phyloP scores from a whole-genome alignment of 129 eudicot species.

The Silybum marianum region DNA sequence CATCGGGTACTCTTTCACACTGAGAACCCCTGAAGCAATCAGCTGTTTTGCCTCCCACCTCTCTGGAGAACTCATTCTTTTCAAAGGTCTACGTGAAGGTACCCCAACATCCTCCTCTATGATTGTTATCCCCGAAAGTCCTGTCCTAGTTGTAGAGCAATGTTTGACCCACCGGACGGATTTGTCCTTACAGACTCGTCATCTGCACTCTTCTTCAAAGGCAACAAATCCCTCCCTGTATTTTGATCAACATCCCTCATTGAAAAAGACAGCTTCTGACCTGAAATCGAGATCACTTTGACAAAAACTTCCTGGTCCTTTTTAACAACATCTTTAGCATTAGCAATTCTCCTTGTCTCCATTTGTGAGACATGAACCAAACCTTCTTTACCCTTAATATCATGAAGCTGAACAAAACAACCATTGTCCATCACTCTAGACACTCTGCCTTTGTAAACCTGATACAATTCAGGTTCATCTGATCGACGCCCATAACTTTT shows the following conservation, averaged over 20 bases:
- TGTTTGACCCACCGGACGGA: conserved; percentile 42
- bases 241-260: conserved; percentile 96
- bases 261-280: conserved; percentile 72
- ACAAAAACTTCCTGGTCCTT: conserved; percentile 83
- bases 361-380: conserved; percentile 79
- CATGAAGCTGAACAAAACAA: conserved; percentile 74
- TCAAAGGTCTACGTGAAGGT: conserved; percentile 64
- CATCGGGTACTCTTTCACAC: conserved; percentile 62
- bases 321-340: conserved; percentile 73
- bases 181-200: conserved; percentile 50
- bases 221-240: conserved; percentile 74
- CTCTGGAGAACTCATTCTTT: conserved; percentile 81
- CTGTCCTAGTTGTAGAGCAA: conserved; percentile 45
- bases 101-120: conserved; percentile 53
- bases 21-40: conserved; percentile 69
- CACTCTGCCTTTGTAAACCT: conserved; percentile 78
- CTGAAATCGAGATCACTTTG: conserved; percentile 67
- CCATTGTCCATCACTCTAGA: conserved; percentile 80
- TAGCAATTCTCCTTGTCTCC: conserved; percentile 63
- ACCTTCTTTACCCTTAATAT: conserved; percentile 76
- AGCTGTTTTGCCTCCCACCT: conserved; percentile 78
- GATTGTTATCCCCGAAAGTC: conserved; percentile 64
- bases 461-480: conserved; percentile 61
- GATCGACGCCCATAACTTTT: conserved; percentile 27
- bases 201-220: conserved; percentile 60